Base-by-base conservation (phyloP, 2,329 filamentous ascomycete genomes). In the Clarireedia hainanense region DNA sequence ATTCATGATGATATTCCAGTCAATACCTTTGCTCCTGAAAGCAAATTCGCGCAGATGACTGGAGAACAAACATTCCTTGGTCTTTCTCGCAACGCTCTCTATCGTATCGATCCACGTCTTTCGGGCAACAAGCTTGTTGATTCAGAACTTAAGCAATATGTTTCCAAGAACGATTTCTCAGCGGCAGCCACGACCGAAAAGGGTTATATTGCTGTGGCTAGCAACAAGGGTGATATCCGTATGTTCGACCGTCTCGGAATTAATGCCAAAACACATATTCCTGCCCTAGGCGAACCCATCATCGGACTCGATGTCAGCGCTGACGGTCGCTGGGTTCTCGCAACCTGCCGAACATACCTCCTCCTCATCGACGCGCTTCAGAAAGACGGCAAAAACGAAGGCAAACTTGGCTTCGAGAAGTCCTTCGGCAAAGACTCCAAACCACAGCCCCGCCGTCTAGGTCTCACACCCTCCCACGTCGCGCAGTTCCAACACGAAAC, bases 401-500 rank as follows among this genome's bases (percentile, higher is more conserved):
- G 94, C 68, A 96, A 96, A 73, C 85, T 99, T n/a, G 94, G 94
- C 2, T 99, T 99, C 68, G 91, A 99, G 73, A 91, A 88, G 70
- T 78, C 89, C 0, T 99, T 99, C 67, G 85, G 88, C 3, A 95
- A 95, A 63, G 91, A 96, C 69, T 81, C 85, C 20, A 99, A 99
- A 72, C 94, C 94, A 2, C 90, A 95, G 66, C 94, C 94, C 37
- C 87, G 90, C 54, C 90, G 94, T 63, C 83, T 99, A 10, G 90
- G 86, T 12, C 80, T 99, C 39, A 91, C 88, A 6, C 94, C 94
- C 0, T 85, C 89, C 58, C 94, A 99, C 70, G 90, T 97, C 27
- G 94, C 94, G 0, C 94, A 99, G 69, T 96, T 99, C 76, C 89
- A 95, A 69, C 89, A 97, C 71, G 94, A 99, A 73, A 99, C 94